Conservation (phyloP, 73 alveolate genomes). For the Urostyla sp. region DNA sequence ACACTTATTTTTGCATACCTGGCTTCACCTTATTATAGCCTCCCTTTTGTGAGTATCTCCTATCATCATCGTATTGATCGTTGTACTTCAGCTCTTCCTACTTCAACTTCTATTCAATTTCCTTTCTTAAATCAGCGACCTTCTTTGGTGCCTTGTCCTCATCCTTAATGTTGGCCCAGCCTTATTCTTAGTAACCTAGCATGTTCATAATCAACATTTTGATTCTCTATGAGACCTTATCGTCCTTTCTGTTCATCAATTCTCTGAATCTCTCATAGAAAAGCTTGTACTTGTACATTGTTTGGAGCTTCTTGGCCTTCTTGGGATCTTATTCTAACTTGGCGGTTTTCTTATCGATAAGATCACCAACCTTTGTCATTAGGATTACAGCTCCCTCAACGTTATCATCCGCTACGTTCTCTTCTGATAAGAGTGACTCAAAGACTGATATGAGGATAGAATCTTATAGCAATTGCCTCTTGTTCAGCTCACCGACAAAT, state of each 20-base stretch:
- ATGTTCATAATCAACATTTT: slow-evolving; percentile 30
- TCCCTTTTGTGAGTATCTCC: slow-evolving; percentile 1
- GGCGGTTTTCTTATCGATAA: neutral
- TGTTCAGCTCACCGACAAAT: slow-evolving; percentile 46
- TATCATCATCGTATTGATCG: slow-evolving; percentile 12
- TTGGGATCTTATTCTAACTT: neutral
- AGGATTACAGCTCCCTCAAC: slow-evolving; percentile 49
- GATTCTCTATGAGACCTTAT: neutral
- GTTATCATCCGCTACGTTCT: slow-evolving; percentile 22
- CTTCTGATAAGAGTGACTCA: slow-evolving; percentile 16
- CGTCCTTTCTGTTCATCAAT: slow-evolving; percentile 2
- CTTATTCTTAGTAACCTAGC: slow-evolving; percentile 39
- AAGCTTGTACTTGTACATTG: neutral
- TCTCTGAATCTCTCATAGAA: neutral
- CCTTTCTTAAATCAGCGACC: slow-evolving; percentile 36
- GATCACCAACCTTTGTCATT: slow-evolving; percentile 29
- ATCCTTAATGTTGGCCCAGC: slow-evolving; percentile 48
- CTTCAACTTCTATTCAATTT: slow-evolving; percentile 15
- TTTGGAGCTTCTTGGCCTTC: neutral
- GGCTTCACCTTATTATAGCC: slow-evolving; percentile 11
- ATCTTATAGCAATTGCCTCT: slow-evolving; percentile 7
- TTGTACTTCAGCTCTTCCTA: slow-evolving; percentile 32
- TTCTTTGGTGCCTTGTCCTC: slow-evolving; percentile 49
- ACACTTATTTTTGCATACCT: neutral
- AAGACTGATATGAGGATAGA: neutral